Percentiles rank a stretch among this genome's conserved stretches.
phyloP scores from a whole-genome alignment of 768 basidiomycete species.

The Rhodotorula taiwanensis region DNA sequence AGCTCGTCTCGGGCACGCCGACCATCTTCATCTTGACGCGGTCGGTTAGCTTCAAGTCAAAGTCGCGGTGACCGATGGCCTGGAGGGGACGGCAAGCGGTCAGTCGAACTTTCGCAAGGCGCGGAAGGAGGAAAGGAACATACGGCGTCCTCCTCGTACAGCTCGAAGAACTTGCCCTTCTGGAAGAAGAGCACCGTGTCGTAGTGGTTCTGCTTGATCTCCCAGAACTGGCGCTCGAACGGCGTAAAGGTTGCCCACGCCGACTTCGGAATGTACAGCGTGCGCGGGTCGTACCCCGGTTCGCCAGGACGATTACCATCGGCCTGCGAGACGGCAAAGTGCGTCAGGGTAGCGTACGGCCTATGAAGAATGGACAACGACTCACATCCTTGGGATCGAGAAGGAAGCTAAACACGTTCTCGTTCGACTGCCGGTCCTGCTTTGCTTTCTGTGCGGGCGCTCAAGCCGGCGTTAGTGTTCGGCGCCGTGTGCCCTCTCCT shows the following conservation, averaged over 20 bases:
- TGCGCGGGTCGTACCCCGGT: constrained; percentile 81
- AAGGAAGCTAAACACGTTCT: constrained; percentile 46
- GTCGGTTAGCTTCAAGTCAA: constrained; percentile 73
- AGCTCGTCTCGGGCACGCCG: constrained; percentile 87
- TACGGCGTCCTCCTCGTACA: constrained; percentile 48
- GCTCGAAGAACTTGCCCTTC: constrained; percentile 61
- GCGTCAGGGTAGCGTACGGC: not conserved
- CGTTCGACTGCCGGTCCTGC: constrained; percentile 65
- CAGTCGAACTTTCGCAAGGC: not conserved
- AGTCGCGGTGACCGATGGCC: constrained; percentile 79
- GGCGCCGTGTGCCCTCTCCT: too few species aligned
- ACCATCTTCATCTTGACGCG: constrained; percentile 99
- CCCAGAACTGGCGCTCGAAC: constrained; percentile 75
- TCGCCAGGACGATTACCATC: constrained; percentile 71
- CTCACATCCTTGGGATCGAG: constrained; percentile 38
- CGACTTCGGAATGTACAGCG: constrained; percentile 66
- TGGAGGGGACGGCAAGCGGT: constrained; percentile 37
- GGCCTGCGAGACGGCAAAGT: constrained; percentile 52
- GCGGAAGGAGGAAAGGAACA: constrained; percentile 13
- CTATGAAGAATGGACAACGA: not conserved
- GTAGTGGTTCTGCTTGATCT: constrained; percentile 91
- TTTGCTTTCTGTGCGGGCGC: constrained; percentile 68
- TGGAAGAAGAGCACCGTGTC: constrained; percentile 98
- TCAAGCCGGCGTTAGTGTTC: not conserved
- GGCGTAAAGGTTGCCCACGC: constrained; percentile 82